Base-by-base conservation (phyloP, 495 filamentous ascomycete genomes). In the Penicillium coprophilum region DNA sequence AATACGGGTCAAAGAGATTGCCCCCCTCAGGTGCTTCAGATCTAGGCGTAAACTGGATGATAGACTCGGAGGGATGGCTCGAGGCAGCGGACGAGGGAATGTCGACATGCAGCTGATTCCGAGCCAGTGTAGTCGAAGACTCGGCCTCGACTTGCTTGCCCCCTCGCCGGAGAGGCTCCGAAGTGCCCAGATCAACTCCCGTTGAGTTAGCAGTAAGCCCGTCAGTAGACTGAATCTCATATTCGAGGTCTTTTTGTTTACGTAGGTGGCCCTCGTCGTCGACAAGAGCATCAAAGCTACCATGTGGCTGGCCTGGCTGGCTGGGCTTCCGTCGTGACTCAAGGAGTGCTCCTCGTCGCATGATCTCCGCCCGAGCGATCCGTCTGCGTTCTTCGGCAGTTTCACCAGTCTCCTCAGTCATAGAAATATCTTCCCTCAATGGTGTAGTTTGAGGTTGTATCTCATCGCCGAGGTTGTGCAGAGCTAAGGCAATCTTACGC, bases 381-480 rank as follows among this genome's bases (percentile, higher is more conserved):
- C 85, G 82, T 55, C 85, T 77, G 50, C 86, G 84, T 56, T 90
- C 87, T 55, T 86, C 86, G 43, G 87, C 89, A 17, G 86, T 85
- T 17, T 86, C 77, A 9, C 77, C 81, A 11, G 75, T 58, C 24
- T 87, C 80, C 61, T 82, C 82, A 13, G 77, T 78, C 62, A 79
- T 78, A n/a, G 79, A 80, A 8, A 77, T 74, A 41, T 82, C 78
- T 46, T 80, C 71, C 34, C 62, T 60, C 8, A 43, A 10, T 6
- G 55, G 45, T 6, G 57, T 40, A n/a, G 70, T 63, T 27, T 63
- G 63, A 20, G 89, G 86, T 55, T 85, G 82, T 51, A 92, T 80
- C 55, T 85, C 88, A 66, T 93, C 90, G 50, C 88, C 90, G 1
- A 93, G 80, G 39, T 81, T 81, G 64, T 92, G 87, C 24, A 96